Conservation (phyloP, 2,329 filamentous ascomycete species). For the Ceratocystis ficicola region DNA sequence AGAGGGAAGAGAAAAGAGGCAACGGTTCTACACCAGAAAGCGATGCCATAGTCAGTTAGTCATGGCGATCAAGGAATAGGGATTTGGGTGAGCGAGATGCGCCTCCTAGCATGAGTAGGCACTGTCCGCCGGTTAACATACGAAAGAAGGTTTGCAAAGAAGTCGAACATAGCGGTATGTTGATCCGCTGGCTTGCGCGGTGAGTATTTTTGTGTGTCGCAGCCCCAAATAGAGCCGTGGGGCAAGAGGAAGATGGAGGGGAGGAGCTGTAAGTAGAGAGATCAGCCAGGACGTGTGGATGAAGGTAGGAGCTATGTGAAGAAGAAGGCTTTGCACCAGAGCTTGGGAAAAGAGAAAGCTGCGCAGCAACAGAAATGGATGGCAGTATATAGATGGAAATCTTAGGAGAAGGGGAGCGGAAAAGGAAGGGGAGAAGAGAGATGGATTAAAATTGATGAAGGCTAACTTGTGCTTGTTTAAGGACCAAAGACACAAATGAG, state of each 20-base stretch:
- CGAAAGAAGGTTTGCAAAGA: constrained; percentile 67
- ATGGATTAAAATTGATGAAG: background rate
- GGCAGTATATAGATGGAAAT: no score
- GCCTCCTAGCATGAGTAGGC: constrained; percentile 9
- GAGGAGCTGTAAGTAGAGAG: background rate
- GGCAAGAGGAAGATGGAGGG: background rate
- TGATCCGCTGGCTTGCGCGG: background rate
- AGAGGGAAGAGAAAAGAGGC: constrained; percentile 87
- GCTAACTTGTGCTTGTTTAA: background rate
- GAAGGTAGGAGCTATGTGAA: background rate
- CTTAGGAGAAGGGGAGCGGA: background rate
- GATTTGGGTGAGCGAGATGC: constrained; percentile 12
- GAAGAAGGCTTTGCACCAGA: background rate
- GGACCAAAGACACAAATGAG: background rate
- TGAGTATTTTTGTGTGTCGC: constrained; percentile 9
- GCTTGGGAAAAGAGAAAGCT: no score
- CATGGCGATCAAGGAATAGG: background rate
- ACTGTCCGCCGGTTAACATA: constrained; percentile 36
- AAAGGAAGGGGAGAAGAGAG: background rate
- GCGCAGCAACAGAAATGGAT: no score
- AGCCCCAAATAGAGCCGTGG: background rate
- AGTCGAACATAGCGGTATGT: constrained; percentile 53
- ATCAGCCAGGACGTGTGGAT: background rate
- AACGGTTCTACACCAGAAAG: constrained; percentile 49
- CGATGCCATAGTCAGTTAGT: background rate